These are phyloP conservation scores for Moniliella sp. DNA, from an alignment of 1,284 basidiomycete species.

Conservation along the genomic window DNA sequence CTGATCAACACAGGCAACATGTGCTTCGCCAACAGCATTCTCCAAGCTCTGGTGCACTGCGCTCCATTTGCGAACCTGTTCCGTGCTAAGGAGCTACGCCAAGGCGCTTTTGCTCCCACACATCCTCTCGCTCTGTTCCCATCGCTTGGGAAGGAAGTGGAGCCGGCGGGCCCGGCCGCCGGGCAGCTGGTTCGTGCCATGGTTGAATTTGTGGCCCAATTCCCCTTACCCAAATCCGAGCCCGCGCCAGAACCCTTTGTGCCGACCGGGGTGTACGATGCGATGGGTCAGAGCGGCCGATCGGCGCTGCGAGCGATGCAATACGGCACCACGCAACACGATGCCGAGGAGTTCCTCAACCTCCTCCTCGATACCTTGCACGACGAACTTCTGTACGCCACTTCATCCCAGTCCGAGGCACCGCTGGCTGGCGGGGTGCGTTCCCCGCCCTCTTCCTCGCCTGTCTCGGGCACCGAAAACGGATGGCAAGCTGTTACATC, in stretches of 20 bases:
- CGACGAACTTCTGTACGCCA: slow-evolving; percentile 60
- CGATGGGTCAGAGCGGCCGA: too few relatives aligned
- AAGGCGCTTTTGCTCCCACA: too few relatives aligned
- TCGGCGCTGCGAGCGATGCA: too few relatives aligned
- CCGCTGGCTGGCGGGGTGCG: slow-evolving; percentile 9
- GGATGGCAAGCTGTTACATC: slow-evolving; percentile 7
- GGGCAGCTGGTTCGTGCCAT: too few relatives aligned
- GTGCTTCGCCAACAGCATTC: slow-evolving; percentile 79
- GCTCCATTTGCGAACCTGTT: slow-evolving; percentile 64
- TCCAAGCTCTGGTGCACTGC: slow-evolving; percentile 75
- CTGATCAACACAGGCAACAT: slow-evolving; percentile 86
- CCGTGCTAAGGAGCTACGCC: too few relatives aligned
- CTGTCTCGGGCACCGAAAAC: slow-evolving; percentile 10
- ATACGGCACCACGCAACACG: slow-evolving; percentile 88
- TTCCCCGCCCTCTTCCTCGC: slow-evolving; percentile 7
- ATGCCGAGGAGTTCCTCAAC: slow-evolving; percentile 94
- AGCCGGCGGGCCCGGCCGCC: too few relatives aligned
- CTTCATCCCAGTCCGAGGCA: slow-evolving; percentile 34
- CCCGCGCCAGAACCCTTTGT: too few relatives aligned
- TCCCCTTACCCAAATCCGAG: too few relatives aligned
- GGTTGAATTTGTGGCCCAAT: too few relatives aligned
- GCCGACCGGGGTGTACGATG: slow-evolving; percentile 73
- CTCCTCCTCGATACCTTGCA: slow-evolving; percentile 87
- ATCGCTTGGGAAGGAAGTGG: too few relatives aligned
- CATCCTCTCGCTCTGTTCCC: too few relatives aligned